A percentile compares a stretch with the other conserved stretches of the same genome.
phyloP scores from a whole-genome alignment of 2,329 filamentous ascomycete species.

The Talaromyces atroroseus region DNA sequence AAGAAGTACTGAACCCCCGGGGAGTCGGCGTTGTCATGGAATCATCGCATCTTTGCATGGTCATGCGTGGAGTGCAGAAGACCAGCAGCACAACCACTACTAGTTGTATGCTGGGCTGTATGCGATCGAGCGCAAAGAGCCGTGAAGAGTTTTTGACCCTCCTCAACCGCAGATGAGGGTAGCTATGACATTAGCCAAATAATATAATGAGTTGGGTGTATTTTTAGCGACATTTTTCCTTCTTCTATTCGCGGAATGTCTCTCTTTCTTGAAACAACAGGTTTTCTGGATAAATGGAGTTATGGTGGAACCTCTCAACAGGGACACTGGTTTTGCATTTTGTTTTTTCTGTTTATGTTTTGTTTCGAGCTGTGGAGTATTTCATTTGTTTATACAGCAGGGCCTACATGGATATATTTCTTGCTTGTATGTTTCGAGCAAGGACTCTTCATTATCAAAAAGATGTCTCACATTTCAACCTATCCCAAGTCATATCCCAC shows the following conservation, averaged over 20 bases:
- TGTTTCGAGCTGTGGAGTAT: background rate
- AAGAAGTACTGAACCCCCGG: constrained; percentile 86
- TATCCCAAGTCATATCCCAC: background rate
- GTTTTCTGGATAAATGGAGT: constrained; percentile 24
- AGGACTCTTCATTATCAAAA: background rate
- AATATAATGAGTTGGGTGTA: background rate
- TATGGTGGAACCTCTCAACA: constrained; percentile 39
- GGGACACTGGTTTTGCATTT: constrained; percentile 20
- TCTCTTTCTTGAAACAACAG: background rate
- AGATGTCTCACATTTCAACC: too few species aligned
- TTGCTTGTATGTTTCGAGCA: background rate
- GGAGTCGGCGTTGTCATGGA: constrained; percentile 98
- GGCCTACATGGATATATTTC: background rate
- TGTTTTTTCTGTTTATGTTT: background rate
- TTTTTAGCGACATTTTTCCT: constrained; percentile 3
- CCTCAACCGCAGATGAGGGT: constrained; percentile 49
- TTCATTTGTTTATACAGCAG: background rate
- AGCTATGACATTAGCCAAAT: background rate
- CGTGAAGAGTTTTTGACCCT: constrained; percentile 92
- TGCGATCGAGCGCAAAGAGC: constrained; percentile 88
- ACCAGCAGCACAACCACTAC: constrained; percentile 82
- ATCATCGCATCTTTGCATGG: constrained; percentile 94
- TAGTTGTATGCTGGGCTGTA: constrained; percentile 94
- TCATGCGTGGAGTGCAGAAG: constrained; percentile 97
- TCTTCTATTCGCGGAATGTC: background rate